Percentiles rank a stretch among this genome's conserved stretches.
These are phyloP conservation scores for Medicago ruthenica DNA, from an alignment of 306 rosid species.

Conservation along the genomic window DNA sequence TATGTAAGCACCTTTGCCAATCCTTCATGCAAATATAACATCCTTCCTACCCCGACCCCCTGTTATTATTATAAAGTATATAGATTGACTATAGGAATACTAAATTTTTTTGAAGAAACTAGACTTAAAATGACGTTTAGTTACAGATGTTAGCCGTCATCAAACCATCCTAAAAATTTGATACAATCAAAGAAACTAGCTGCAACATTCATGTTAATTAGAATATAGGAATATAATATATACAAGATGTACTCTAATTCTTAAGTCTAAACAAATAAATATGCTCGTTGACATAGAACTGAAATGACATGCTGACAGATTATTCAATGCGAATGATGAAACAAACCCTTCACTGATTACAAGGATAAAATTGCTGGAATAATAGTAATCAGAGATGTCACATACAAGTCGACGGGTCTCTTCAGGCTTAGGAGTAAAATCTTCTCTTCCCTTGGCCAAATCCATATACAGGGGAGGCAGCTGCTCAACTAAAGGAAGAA, in stretches of 20 bases:
- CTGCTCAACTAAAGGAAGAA: conserved; percentile 94
- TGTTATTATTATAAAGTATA: neutral
- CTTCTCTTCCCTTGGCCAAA: conserved; percentile 84
- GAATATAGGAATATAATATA: conserved; percentile 18
- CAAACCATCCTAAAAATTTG: conserved; percentile 29
- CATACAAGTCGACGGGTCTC: conserved; percentile 89
- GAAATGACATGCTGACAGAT: conserved; percentile 32
- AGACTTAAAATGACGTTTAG: conserved; percentile 16
- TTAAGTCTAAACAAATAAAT: conserved; percentile 32
- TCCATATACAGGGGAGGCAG: conserved; percentile 97
- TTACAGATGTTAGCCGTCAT: neutral
- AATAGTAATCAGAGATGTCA: conserved; percentile 37
- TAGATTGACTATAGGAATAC: neutral
- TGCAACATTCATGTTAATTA: conserved; percentile 13
- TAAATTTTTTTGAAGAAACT: conserved; percentile 24
- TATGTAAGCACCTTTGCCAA: conserved; percentile 10
- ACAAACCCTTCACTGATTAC: conserved; percentile 3
- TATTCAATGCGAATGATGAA: conserved; percentile 27
- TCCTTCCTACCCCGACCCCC: neutral
- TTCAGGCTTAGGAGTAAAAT: conserved; percentile 88
- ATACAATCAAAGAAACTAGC: conserved; percentile 32
- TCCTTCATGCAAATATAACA: conserved; percentile 23
- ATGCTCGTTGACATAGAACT: neutral
- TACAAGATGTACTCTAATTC: neutral
- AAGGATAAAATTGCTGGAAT: conserved; percentile 17